Evolutionary conservation across 805 yeast species (phyloP).

Genomic region (Lipomyces sp.): DNA sequence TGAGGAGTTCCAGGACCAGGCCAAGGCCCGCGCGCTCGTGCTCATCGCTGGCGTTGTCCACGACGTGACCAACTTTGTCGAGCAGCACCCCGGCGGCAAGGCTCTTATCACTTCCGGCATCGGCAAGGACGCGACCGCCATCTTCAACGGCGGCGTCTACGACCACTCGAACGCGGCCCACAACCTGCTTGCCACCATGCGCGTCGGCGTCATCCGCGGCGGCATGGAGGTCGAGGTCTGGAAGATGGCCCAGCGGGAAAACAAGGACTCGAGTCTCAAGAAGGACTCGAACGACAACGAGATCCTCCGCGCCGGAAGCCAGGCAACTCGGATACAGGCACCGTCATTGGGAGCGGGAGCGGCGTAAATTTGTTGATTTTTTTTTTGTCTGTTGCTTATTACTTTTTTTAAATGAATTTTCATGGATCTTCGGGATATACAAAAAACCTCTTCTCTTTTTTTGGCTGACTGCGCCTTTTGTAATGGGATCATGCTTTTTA

Average conservation of each 20-base stretch:
- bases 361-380: constrained; percentile 40
- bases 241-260: constrained; percentile 56
- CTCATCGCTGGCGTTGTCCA: constrained; percentile 90
- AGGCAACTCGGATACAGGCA: constrained; percentile 48
- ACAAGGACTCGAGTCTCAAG: constrained; percentile 58
- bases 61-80: constrained; percentile 86
- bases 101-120: constrained; percentile 74
- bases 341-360: constrained; percentile 59
- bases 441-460: not conserved
- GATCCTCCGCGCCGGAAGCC: constrained; percentile 60
- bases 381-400: not conserved
- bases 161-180: constrained; percentile 91
- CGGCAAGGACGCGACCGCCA: constrained; percentile 92
- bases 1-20: constrained; percentile 50
- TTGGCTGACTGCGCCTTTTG: no score
- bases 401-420: not conserved
- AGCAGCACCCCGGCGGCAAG: constrained; percentile 91
- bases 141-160: constrained; percentile 93
- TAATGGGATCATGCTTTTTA: not conserved
- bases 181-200: constrained; percentile 86
- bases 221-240: constrained; percentile 80
- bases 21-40: constrained; percentile 60
- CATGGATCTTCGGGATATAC: not conserved
- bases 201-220: constrained; percentile 80
- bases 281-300: constrained; percentile 52